Conservation (phyloP, 2,329 filamentous ascomycete genomes). For the Hypomyces rosellus region DNA sequence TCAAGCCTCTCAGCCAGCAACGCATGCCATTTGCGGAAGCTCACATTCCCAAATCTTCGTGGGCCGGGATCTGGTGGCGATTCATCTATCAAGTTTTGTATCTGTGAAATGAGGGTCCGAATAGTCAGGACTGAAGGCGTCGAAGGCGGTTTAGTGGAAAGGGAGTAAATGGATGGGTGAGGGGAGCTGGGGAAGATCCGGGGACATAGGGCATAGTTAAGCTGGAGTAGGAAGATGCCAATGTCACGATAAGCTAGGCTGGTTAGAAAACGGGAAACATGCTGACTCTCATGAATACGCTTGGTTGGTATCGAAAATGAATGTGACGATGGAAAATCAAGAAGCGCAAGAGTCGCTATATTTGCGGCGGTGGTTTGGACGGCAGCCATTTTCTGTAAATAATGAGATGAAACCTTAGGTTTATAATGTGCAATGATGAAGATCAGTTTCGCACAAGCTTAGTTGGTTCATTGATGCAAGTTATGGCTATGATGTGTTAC, state of each 20-base stretch:
- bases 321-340: conserved; percentile 41
- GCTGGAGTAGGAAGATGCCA: conserved; percentile 78
- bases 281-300: conserved; percentile 74
- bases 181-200: conserved; percentile 37
- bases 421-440: too few species aligned
- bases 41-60: conserved; percentile 84
- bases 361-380: too few species aligned
- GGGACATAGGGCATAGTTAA: conserved; percentile 82
- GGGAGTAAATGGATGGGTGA: conserved; percentile 34
- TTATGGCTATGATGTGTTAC: too few species aligned
- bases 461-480: too few species aligned
- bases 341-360: conserved; percentile 30
- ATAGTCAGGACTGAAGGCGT: conserved; percentile 56
- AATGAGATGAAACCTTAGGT: too few species aligned
- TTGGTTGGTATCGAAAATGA: conserved; percentile 67
- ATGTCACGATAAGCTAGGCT: conserved; percentile 84
- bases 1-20: conserved; percentile 57
- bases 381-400: too few species aligned
- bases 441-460: too few species aligned
- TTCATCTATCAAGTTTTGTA: conserved; percentile 65
- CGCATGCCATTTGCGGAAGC: conserved; percentile 78
- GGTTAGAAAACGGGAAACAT: conserved; percentile 73
- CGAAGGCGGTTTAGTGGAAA: conserved; percentile 33
- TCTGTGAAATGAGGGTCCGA: conserved; percentile 56
- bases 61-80: conserved; percentile 81